Evolutionary conservation across 2,329 filamentous ascomycete genomes (phyloP).

Genomic region (Simplicillium aogashimaense): DNA sequence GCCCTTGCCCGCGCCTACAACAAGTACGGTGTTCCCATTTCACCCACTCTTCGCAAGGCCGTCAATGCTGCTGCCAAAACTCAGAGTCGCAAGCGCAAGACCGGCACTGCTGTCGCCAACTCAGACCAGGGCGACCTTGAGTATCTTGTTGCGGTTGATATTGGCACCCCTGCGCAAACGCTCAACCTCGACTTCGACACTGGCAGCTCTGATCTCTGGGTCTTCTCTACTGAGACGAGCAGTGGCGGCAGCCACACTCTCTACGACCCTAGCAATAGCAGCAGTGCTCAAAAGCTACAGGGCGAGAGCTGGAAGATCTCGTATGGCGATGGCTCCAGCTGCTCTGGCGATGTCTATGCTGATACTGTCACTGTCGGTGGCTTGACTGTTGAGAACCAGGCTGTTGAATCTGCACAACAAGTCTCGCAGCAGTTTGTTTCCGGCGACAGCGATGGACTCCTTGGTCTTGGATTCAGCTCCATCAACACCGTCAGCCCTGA

Average conservation of each 20-base stretch:
- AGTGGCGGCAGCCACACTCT: conserved; percentile 26
- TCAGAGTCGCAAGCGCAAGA: conserved; percentile 13
- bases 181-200: conserved; percentile 35
- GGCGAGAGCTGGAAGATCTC: conserved; percentile 29
- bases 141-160: conserved; percentile 27
- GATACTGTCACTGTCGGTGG: conserved; percentile 32
- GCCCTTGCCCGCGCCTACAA: conserved; percentile 17
- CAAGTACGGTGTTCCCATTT: conserved; percentile 20
- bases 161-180: conserved; percentile 32
- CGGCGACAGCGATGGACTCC: conserved; percentile 27
- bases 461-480: conserved; percentile 31
- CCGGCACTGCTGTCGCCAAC: conserved; percentile 16
- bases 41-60: conserved; percentile 4
- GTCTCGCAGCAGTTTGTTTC: conserved; percentile 29
- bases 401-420: conserved; percentile 29
- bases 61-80: conserved; percentile 9
- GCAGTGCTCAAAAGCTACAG: conserved; percentile 22
- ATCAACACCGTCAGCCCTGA: conserved; percentile 31
- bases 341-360: conserved; percentile 31
- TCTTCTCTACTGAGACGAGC: conserved; percentile 32
- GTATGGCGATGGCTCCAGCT: conserved; percentile 34
- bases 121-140: conserved; percentile 21
- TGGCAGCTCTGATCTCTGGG: conserved; percentile 37
- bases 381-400: conserved; percentile 26
- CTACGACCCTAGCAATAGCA: conserved; percentile 29